Evolutionary conservation across 2,329 filamentous ascomycete genomes (phyloP).

Genomic region (Calonectria multiphialidica): DNA sequence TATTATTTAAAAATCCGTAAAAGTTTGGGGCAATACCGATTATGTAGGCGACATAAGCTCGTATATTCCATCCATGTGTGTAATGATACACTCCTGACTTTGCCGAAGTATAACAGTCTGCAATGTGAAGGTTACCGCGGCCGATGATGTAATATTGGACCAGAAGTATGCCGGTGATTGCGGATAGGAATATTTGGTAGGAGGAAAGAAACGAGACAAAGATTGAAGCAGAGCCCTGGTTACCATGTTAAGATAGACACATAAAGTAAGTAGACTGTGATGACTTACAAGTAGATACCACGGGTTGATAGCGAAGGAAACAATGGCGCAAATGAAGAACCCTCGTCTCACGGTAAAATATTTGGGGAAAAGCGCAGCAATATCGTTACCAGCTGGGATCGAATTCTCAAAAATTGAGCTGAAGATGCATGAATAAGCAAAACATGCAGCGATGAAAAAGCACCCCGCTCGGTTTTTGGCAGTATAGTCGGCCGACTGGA

Average conservation of each 20-base stretch:
- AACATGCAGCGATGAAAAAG: slow-evolving; percentile 21
- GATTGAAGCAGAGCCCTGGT: slow-evolving; percentile 11
- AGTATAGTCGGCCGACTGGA: slow-evolving; percentile 5
- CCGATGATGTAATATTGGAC: slow-evolving; percentile 57
- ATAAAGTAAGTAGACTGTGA: not conserved
- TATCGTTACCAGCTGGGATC: slow-evolving; percentile 11
- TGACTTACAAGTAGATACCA: slow-evolving; percentile 7
- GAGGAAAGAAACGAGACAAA: slow-evolving; percentile 40
- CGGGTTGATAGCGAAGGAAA: slow-evolving; percentile 16
- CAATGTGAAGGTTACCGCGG: slow-evolving; percentile 3
- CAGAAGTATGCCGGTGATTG: slow-evolving; percentile 56
- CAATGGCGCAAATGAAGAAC: slow-evolving; percentile 7
- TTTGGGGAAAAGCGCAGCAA: slow-evolving; percentile 9
- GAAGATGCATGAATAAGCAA: slow-evolving; percentile 18
- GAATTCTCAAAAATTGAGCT: slow-evolving; percentile 20
- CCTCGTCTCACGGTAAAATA: slow-evolving; percentile 13
- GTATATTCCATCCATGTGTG: slow-evolving; percentile 12
- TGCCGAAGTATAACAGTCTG: slow-evolving; percentile 4
- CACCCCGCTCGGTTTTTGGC: slow-evolving; percentile 9
- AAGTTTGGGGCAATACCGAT: slow-evolving; percentile 21
- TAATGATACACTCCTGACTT: slow-evolving; percentile 18
- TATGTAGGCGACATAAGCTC: slow-evolving; percentile 20
- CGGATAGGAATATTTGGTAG: slow-evolving; percentile 56
- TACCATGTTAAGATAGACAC: not conserved
- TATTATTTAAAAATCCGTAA: slow-evolving; percentile 17